These are phyloP conservation scores for Talaromyces sp. DNA, from an alignment of 2,329 filamentous ascomycete species.

Conservation along the genomic window DNA sequence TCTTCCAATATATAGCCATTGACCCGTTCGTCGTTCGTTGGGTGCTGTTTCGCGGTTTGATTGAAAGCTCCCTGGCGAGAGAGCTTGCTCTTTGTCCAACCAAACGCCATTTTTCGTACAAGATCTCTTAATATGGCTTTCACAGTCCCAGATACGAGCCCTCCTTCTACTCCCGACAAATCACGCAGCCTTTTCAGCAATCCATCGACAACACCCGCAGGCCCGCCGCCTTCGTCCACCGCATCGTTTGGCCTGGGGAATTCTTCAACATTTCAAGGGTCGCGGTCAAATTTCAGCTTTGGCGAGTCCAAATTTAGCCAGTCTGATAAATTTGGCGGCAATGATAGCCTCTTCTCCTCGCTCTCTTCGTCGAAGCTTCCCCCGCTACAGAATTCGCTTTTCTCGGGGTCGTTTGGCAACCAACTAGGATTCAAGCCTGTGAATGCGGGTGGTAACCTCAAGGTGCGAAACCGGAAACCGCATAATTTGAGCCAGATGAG, in stretches of 20 bases:
- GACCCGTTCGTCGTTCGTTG: background rate
- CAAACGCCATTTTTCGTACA: background rate
- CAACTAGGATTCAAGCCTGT: conserved; percentile 24
- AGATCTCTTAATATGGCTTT: conserved; percentile 27
- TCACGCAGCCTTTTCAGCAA: conserved; percentile 31
- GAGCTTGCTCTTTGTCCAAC: background rate
- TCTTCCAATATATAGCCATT: background rate
- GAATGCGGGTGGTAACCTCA: conserved; percentile 16
- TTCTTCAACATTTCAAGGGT: conserved; percentile 43
- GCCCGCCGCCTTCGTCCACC: conserved; percentile 47
- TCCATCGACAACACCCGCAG: conserved; percentile 55
- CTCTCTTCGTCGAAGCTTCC: conserved; percentile 30
- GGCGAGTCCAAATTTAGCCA: conserved; percentile 34
- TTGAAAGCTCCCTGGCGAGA: background rate
- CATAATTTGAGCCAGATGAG: conserved; percentile 12
- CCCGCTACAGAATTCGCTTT: conserved; percentile 21
- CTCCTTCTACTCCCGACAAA: conserved; percentile 35
- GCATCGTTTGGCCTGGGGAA: conserved; percentile 52
- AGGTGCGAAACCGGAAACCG: conserved; percentile 9
- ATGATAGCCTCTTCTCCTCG: conserved; percentile 32
- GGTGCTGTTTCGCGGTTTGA: background rate
- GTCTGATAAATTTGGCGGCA: conserved; percentile 29
- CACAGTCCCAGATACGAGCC: conserved; percentile 28
- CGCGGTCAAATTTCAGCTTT: conserved; percentile 28
- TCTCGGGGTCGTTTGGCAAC: conserved; percentile 18